Evolutionary conservation across 495 filamentous ascomycete genomes (phyloP).

Genomic region (Talaromyces adpressus): DNA sequence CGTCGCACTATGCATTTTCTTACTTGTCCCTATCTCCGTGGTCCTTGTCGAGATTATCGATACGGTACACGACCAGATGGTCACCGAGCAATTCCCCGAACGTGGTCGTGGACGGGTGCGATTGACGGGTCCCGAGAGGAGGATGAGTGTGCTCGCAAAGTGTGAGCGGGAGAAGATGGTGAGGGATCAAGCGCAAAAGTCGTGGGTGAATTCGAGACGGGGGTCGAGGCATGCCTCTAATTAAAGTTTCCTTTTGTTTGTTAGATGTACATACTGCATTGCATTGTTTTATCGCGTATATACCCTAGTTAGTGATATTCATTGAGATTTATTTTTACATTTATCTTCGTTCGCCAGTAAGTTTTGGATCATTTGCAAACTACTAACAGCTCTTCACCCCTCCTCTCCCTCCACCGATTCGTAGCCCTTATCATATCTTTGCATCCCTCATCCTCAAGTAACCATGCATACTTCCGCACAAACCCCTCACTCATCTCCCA

Average conservation of each 20-base stretch:
- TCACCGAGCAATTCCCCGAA: slow-evolving; percentile 13
- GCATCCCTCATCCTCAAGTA: not conserved
- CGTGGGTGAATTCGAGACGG: not conserved
- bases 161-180: slow-evolving; percentile 3
- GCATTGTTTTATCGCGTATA: slow-evolving; percentile 1
- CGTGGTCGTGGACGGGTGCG: slow-evolving; percentile 15
- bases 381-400: not conserved
- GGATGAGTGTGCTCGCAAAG: slow-evolving; percentile 7
- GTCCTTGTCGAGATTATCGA: slow-evolving; percentile 18
- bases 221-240: not conserved
- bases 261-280: not conserved
- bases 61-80: slow-evolving; percentile 6
- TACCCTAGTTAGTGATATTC: slow-evolving; percentile 1
- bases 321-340: not conserved
- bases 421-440: not conserved
- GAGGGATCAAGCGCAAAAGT: slow-evolving; percentile 1
- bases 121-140: slow-evolving; percentile 15
- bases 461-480: not conserved
- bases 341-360: too few relatives aligned
- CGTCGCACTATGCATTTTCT: slow-evolving; percentile 16
- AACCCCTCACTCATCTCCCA: slow-evolving; percentile 1
- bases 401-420: not conserved
- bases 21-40: slow-evolving; percentile 18
- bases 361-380: not conserved
- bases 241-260: not conserved